Evolutionary conservation across 208 protist genomes (phyloP).

Genomic region (Trichomonas tenax): DNA sequence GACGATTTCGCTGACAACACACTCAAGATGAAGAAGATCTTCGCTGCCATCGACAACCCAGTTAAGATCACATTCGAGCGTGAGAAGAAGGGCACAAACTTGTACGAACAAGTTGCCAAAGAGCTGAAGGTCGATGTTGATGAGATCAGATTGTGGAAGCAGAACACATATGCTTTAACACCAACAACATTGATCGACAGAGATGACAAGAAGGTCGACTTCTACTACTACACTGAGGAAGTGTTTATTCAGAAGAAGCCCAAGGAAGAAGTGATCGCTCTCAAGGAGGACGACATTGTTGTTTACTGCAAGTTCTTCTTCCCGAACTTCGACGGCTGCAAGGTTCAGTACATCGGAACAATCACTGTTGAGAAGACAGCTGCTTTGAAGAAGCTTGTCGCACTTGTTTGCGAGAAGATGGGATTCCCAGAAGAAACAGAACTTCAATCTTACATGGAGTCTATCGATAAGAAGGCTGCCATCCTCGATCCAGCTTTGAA

Average conservation of each 20-base stretch:
- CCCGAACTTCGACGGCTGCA: not conserved
- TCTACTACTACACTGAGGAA: not conserved
- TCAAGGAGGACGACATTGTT: not conserved
- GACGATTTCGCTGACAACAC: no score
- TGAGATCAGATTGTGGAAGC: not conserved
- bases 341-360: not conserved
- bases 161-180: not conserved
- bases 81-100: not conserved
- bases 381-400: not conserved
- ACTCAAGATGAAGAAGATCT: no score
- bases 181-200: not conserved
- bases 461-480: no score
- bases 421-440: not conserved
- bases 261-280: not conserved
- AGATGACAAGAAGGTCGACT: not conserved
- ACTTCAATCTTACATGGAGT: not conserved
- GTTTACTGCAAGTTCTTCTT: not conserved
- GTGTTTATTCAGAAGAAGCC: not conserved
- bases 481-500: no score
- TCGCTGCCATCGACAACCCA: no score
- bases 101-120: not conserved
- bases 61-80: not conserved
- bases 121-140: not conserved
- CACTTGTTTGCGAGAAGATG: not conserved
- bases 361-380: not conserved